A percentile compares a stretch with the other conserved stretches of the same genome.
Conservation (phyloP, 177 flowering plant genomes). For the Vitis hybrid region DNA sequence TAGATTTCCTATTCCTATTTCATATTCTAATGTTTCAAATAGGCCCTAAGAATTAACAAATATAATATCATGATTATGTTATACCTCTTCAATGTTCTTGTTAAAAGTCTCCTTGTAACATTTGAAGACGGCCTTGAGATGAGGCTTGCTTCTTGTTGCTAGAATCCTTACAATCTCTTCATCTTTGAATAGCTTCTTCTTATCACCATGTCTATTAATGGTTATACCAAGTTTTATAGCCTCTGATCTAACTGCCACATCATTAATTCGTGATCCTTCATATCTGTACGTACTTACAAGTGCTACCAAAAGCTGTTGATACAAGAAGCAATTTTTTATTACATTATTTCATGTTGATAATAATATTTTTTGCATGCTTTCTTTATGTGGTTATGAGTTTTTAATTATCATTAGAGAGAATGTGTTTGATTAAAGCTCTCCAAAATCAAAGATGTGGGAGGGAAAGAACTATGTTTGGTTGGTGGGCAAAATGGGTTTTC, state of each 20-base stretch:
- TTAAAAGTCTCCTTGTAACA: slow-evolving; percentile 42
- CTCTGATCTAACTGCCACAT: slow-evolving; percentile 64
- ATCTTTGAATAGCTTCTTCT: slow-evolving; percentile 35
- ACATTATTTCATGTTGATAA: too few species aligned
- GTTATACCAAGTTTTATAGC: slow-evolving; percentile 49
- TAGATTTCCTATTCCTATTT: too few species aligned
- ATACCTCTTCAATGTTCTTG: slow-evolving; percentile 47
- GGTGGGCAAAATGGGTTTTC: too few species aligned
- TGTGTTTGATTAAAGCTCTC: too few species aligned
- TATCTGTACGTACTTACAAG: slow-evolving; percentile 72
- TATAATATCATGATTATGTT: too few species aligned
- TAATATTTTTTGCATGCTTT: too few species aligned
- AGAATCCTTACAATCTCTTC: slow-evolving; percentile 68
- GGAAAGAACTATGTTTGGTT: too few species aligned
- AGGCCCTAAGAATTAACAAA: too few species aligned
- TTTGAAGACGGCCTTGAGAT: slow-evolving; percentile 41
- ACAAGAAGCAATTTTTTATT: background rate
- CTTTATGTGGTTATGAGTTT: too few species aligned
- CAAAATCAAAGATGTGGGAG: too few species aligned
- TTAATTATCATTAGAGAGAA: too few species aligned
- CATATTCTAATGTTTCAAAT: too few species aligned
- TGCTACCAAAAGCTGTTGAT: slow-evolving; percentile 69
- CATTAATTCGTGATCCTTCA: slow-evolving; percentile 54
- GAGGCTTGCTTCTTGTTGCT: slow-evolving; percentile 77
- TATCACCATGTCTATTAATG: slow-evolving; percentile 28